These are phyloP conservation scores for Limonium bicolor DNA, from an alignment of 148 eudicot species.

Conservation along the genomic window DNA sequence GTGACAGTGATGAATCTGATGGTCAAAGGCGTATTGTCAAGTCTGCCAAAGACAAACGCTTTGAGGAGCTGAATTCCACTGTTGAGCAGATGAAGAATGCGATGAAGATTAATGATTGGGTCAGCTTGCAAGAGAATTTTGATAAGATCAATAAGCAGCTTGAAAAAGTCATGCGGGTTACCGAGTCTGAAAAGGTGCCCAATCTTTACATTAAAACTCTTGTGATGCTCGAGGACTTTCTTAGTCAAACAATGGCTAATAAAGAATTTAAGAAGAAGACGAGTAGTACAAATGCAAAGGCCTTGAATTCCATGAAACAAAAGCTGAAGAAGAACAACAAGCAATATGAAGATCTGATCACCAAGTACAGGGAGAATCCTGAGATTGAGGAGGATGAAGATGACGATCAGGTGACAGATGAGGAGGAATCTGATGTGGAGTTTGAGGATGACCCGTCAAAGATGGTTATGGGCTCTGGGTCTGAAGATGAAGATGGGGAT, in stretches of 20 bases:
- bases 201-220: slow-evolving; percentile 57
- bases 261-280: slow-evolving; percentile 86
- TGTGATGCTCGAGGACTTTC: slow-evolving; percentile 71
- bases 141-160: slow-evolving; percentile 87
- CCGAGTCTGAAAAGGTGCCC: slow-evolving; percentile 47
- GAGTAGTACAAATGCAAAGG: slow-evolving; percentile 79
- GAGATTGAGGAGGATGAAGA: slow-evolving; percentile 33
- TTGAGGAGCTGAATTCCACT: slow-evolving; percentile 65
- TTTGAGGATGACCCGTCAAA: slow-evolving; percentile 22
- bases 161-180: slow-evolving; percentile 71
- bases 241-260: slow-evolving; percentile 56
- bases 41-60: slow-evolving; percentile 73
- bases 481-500: slow-evolving; percentile 24
- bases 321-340: slow-evolving; percentile 81
- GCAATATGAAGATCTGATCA: slow-evolving; percentile 58
- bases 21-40: slow-evolving; percentile 46
- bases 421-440: slow-evolving; percentile 14
- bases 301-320: slow-evolving; percentile 84
- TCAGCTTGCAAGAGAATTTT: slow-evolving; percentile 65
- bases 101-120: slow-evolving; percentile 90
- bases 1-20: slow-evolving; percentile 53
- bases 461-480: slow-evolving; percentile 14
- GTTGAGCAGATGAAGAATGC: slow-evolving; percentile 89
- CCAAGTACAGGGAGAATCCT: slow-evolving; percentile 63
- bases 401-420: slow-evolving; percentile 19